Evolutionary conservation across 2,329 filamentous ascomycete species (phyloP), one percentile per base, ranked within the genome.

Genomic region (Orbilia blumenaviensis): DNA sequence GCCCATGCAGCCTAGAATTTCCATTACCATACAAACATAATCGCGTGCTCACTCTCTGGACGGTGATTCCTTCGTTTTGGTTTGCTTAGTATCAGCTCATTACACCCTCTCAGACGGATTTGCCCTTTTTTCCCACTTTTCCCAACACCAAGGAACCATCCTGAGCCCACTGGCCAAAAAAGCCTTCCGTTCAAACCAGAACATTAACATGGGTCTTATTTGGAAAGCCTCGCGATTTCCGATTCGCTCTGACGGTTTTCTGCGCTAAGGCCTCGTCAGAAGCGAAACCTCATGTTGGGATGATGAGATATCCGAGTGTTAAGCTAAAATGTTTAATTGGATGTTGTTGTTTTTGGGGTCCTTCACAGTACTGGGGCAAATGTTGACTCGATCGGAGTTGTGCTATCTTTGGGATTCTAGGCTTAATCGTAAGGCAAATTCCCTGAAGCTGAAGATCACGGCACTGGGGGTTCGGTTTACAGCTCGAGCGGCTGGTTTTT

Each of bases 171-270:
- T 18, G 36, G 5, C 21, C 29, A 34, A 23, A 18, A 41, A 38
- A 42, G 44, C 29, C 52, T 56, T 56, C 52, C 52, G 52, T 56
- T 38, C 29, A 38, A n/a, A 56, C 48, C 16, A 60, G 9, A 50
- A 21, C 34, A 60, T 42, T 52, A 63, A 25, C 66, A 72, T 46
- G 60, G 67, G 50, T 72, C n/a, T 38, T 63, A 71, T 71, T 71
- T 71, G 66, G 66, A 63, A 38, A 66, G 25, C 48, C 48, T 44
- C 29, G 38, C 67, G 60, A 72, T 66, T 66, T 72, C 67, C 67
- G 67, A 72, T 72, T 72, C 67, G 67, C 67, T 72, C 60, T 42
- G 23, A 58, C 38, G 38, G 29, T 34, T 25, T 34, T 14, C 16
- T 38, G 29, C 48, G 60, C 60, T 72, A 72, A 60, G 60, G 8